Percentiles rank a stretch among this genome's conserved stretches.
phyloP scores from a whole-genome alignment of 257 asterid species.

The Nemophila menziesii region DNA sequence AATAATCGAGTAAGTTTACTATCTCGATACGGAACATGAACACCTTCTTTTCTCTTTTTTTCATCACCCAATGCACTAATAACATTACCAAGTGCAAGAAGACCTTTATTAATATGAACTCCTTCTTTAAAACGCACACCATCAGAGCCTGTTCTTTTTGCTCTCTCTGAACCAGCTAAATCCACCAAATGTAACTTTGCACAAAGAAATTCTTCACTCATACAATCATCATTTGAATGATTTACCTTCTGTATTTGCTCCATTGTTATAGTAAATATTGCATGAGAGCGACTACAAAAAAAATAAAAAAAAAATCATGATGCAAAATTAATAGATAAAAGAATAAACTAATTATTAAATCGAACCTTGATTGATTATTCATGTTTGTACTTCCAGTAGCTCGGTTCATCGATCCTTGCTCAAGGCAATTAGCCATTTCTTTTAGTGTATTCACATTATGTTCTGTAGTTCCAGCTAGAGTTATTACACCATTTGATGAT shows the following conservation, averaged over 20 bases:
- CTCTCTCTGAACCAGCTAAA: conserved; percentile 99
- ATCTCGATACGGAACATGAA: conserved; percentile 94
- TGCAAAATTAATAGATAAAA: too few species aligned
- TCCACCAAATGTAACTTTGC: conserved; percentile 98
- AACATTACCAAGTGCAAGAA: conserved; percentile 95
- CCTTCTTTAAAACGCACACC: conserved; percentile 99
- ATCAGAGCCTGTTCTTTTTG: conserved; percentile 97
- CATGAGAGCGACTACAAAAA: conserved; percentile 85
- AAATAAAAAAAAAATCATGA: neutral
- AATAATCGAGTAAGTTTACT: conserved; percentile 97
- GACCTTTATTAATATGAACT: conserved; percentile 97
- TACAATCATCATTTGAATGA: conserved; percentile 41
- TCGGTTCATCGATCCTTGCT: conserved; percentile 85
- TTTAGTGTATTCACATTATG: conserved; percentile 64
- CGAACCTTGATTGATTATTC: conserved; percentile 91
- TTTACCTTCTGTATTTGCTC: conserved; percentile 83
- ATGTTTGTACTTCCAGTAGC: conserved; percentile 99
- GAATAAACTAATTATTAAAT: neutral
- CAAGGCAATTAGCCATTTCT: conserved; percentile 95
- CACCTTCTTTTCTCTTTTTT: conserved; percentile 88
- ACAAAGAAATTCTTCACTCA: conserved; percentile 90
- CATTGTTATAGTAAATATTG: conserved; percentile 96
- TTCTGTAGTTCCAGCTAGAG: conserved; percentile 97
- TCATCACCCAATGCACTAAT: conserved; percentile 99
- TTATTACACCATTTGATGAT: conserved; percentile 91